These are phyloP conservation scores for Pezicula carpinea DNA, from an alignment of 2,329 filamentous ascomycete species.

Conservation along the genomic window DNA sequence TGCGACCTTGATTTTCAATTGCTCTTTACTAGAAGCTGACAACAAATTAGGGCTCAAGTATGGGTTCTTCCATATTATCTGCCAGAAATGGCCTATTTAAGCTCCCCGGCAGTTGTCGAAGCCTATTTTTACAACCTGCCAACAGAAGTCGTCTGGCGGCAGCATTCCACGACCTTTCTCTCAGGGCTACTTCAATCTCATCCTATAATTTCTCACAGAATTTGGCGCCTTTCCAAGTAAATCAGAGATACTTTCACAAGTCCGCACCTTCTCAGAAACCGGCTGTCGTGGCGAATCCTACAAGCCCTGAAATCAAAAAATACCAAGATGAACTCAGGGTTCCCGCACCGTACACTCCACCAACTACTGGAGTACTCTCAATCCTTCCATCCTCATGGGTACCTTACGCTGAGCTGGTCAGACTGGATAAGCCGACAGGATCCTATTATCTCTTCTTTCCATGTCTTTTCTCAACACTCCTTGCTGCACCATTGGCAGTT, in stretches of 20 bases:
- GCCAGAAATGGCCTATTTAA: constrained; percentile 4
- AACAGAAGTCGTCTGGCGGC: not conserved
- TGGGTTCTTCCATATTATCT: not conserved
- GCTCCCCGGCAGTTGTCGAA: constrained; percentile 8
- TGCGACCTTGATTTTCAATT: not conserved
- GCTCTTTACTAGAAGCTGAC: not conserved
- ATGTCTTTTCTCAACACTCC: constrained; percentile 76
- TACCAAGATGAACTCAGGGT: not conserved
- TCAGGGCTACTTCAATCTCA: not conserved
- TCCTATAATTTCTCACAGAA: not conserved
- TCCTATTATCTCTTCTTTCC: constrained; percentile 85
- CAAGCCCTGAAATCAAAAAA: not conserved
- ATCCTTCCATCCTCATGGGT: constrained; percentile 64
- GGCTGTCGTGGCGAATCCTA: not conserved
- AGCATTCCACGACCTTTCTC: not conserved
- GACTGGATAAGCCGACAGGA: constrained; percentile 76
- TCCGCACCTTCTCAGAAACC: not conserved
- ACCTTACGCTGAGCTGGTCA: constrained; percentile 77
- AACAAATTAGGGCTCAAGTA: not conserved
- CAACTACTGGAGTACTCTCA: constrained; percentile 66
- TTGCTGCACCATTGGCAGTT: constrained; percentile 66
- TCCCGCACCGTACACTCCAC: constrained; percentile 52
- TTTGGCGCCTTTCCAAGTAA: not conserved
- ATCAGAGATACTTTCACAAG: not conserved
- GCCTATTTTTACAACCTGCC: constrained; percentile 1